Evolutionary conservation across 163 green algal genomes (phyloP).

Genomic region (Trebouxia gelatinosa): DNA sequence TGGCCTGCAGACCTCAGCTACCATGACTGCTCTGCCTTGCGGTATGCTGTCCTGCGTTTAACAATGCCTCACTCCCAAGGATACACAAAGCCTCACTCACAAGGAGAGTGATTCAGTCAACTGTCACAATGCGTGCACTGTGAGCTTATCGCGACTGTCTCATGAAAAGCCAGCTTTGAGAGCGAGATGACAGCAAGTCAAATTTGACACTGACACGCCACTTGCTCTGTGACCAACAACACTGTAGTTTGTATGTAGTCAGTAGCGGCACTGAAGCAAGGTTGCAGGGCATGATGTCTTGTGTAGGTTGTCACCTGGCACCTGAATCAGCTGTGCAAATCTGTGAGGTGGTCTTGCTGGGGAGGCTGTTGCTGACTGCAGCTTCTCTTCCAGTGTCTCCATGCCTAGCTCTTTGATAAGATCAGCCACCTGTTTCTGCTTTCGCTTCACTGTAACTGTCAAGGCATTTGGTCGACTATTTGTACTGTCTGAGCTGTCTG

Average conservation of each 20-base stretch:
- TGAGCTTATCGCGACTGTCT: neutral
- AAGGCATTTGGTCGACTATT: neutral
- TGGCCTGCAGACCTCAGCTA: conserved; percentile 62
- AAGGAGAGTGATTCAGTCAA: neutral
- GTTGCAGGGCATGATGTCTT: neutral
- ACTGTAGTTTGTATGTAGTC: neutral
- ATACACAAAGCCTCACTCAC: too few species aligned
- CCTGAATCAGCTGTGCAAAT: conserved; percentile 41
- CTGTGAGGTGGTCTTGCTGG: conserved; percentile 38
- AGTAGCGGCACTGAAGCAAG: neutral
- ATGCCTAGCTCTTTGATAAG: conserved; percentile 55
- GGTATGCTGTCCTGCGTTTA: conserved; percentile 22
- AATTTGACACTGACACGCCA: too few species aligned
- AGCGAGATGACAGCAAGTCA: too few species aligned
- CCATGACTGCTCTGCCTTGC: conserved; percentile 58
- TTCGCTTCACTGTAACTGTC: neutral
- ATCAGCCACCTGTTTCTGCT: neutral
- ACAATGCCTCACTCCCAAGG: too few species aligned
- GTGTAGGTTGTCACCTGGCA: neutral
- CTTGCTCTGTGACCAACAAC: too few species aligned
- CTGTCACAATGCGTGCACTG: neutral
- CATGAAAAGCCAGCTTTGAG: neutral
- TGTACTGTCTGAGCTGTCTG: too few species aligned
- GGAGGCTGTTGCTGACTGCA: conserved; percentile 47
- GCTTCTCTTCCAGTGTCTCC: conserved; percentile 67